Percentiles rank a stretch among this genome's conserved stretches.
Evolutionary conservation across 2,329 filamentous ascomycete species (phyloP).

Genomic region (Diaporthe capsici): DNA sequence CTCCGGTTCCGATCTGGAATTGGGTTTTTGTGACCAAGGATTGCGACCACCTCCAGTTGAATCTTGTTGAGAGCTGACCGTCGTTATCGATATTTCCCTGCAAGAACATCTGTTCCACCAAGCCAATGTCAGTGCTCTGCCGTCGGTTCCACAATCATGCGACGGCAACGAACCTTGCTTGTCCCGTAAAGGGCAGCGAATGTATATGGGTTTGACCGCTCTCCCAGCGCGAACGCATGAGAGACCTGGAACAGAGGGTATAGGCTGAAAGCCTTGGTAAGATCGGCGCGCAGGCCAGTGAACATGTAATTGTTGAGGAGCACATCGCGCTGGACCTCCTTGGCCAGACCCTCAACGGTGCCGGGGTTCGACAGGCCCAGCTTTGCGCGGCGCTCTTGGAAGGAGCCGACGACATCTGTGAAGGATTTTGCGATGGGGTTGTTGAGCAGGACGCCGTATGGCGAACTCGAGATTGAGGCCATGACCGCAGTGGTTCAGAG

Average conservation of each 20-base stretch:
- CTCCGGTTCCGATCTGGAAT: conserved; percentile 83
- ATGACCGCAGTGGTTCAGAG: conserved; percentile 55
- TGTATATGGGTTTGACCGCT: conserved; percentile 92
- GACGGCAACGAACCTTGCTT: conserved; percentile 77
- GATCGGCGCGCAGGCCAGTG: conserved; percentile 92
- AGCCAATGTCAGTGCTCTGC: conserved; percentile 35
- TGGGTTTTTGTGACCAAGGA: conserved; percentile 88
- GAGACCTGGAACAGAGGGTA: conserved; percentile 96
- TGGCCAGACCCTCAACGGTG: conserved; percentile 85
- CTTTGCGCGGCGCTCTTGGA: conserved; percentile 88
- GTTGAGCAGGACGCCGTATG: conserved; percentile 76
- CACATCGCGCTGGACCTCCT: conserved; percentile 96
- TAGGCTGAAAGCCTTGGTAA: conserved; percentile 97
- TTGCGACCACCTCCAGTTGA: conserved; percentile 92
- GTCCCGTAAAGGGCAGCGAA: conserved; percentile 96
- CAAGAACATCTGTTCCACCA: conserved; percentile 80
- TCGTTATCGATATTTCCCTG: conserved; percentile 97
- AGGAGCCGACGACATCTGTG: conserved; percentile 83
- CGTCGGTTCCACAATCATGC: conserved; percentile 33
- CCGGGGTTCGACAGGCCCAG: conserved; percentile 94
- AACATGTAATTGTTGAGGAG: conserved; percentile 98
- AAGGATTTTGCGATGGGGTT: conserved; percentile 80
- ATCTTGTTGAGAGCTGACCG: conserved; percentile 86
- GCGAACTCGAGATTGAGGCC: conserved; percentile 63
- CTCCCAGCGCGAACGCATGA: conserved; percentile 95